Conservation (phyloP, 1,284 basidiomycete genomes). For the Phaffia rhodozyma region DNA sequence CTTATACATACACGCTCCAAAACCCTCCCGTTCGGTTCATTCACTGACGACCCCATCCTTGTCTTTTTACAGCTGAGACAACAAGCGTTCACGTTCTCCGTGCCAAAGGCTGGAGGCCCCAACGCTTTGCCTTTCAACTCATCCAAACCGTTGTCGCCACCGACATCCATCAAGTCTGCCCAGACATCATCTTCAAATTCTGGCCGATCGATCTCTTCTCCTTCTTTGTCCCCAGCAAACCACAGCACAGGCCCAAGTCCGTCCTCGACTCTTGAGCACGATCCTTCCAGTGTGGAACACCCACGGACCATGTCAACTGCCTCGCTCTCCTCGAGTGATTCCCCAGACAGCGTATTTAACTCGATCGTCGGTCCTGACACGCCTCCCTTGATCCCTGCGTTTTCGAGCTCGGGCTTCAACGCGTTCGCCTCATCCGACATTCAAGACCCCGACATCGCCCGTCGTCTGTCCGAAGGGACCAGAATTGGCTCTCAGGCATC, state of each 20-base stretch:
- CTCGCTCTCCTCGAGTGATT: background rate
- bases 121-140: slow-evolving; percentile 59
- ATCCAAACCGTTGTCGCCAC: slow-evolving; percentile 53
- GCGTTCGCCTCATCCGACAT: slow-evolving; percentile 9
- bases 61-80: slow-evolving; percentile 44
- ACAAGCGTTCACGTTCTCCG: slow-evolving; percentile 53
- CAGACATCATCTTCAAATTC: slow-evolving; percentile 1
- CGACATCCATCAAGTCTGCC: slow-evolving; percentile 9
- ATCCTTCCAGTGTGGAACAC: background rate
- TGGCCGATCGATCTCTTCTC: background rate
- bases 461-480: background rate
- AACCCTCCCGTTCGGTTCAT: background rate
- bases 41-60: background rate
- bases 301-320: background rate
- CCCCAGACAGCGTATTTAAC: background rate
- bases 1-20: background rate
- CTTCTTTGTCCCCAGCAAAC: slow-evolving; percentile 1
- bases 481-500: background rate
- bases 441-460: background rate
- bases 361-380: background rate
- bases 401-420: slow-evolving; percentile 14
- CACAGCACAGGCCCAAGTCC: background rate
- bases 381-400: background rate
- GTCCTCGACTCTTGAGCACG: too few relatives aligned
- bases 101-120: slow-evolving; percentile 29